A percentile compares a stretch with the other conserved stretches of the same genome.
These are phyloP conservation scores for Nicotiana tabacum DNA, from an alignment of 257 asterid species.

Conservation along the genomic window DNA sequence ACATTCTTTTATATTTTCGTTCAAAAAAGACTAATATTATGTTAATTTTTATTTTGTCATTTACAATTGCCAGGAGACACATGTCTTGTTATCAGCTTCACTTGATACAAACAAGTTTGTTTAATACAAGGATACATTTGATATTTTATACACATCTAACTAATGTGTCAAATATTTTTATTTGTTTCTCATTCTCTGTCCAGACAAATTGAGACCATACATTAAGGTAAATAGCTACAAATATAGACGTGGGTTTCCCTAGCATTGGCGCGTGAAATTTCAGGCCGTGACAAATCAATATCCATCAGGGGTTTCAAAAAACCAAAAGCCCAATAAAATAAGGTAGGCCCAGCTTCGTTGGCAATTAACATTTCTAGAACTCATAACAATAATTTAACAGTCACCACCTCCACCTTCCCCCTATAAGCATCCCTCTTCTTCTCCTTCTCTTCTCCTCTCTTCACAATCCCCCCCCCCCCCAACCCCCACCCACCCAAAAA, in stretches of 20 bases:
- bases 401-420: constrained; percentile 12
- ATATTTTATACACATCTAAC: no score
- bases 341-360: constrained; percentile 48
- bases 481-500: background rate
- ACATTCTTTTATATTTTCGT: no score
- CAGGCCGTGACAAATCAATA: constrained; percentile 22
- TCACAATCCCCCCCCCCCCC: background rate
- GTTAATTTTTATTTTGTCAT: no score
- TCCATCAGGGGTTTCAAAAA: constrained; percentile 20
- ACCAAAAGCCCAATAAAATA: constrained; percentile 22
- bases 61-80: no score
- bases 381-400: constrained; percentile 32
- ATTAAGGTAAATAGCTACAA: no score
- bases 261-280: constrained; percentile 10
- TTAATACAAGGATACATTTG: no score
- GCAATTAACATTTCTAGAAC: constrained; percentile 44
- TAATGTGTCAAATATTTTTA: background rate
- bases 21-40: no score
- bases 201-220: background rate
- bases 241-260: no score
- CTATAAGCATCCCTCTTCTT: background rate
- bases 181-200: no score
- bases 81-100: no score
- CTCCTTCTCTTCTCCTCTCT: background rate
- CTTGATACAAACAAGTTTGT: no score